Conservation (phyloP, 2,329 filamentous ascomycete species). For the Mariannaea sp. region DNA sequence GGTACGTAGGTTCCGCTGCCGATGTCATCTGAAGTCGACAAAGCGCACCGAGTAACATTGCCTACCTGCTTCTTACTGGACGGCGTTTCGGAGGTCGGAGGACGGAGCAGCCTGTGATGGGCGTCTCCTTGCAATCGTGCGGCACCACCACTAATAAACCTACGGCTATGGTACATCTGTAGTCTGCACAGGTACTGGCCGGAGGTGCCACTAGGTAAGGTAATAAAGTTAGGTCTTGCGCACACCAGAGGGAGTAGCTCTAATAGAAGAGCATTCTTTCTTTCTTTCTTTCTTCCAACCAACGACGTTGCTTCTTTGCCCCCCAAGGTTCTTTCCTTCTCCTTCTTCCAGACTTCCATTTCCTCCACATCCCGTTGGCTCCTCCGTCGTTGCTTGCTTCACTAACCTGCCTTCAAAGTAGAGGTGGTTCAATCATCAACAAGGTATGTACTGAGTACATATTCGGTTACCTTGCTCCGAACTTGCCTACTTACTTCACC, state of each 20-base stretch:
- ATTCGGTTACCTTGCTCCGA: too few relatives aligned
- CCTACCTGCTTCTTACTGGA: too few relatives aligned
- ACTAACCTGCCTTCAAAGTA: too few relatives aligned
- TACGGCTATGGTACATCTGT: not conserved
- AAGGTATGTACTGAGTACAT: too few relatives aligned
- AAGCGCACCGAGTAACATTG: not conserved
- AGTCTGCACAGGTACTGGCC: too few relatives aligned
- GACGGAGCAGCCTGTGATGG: too few relatives aligned
- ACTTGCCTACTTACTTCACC: too few relatives aligned
- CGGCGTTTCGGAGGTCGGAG: not conserved
- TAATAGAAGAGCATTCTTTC: not conserved
- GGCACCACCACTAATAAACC: not conserved
- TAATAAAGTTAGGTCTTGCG: too few relatives aligned
- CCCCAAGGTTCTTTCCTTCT: conserved; percentile 13
- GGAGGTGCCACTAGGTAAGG: too few relatives aligned
- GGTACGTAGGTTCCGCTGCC: not conserved
- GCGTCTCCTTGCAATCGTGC: not conserved
- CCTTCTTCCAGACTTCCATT: conserved; percentile 18
- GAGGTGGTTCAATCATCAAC: too few relatives aligned
- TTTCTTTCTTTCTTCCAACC: conserved; percentile 5
- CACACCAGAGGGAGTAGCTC: conserved; percentile 1
- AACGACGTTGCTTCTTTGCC: conserved; percentile 16
- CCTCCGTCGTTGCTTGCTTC: not conserved
- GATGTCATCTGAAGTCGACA: not conserved
- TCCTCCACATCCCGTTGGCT: conserved; percentile 17